phyloP scores from a whole-genome alignment of 1,284 basidiomycete genomes.

The Cerioporus squamosus region DNA sequence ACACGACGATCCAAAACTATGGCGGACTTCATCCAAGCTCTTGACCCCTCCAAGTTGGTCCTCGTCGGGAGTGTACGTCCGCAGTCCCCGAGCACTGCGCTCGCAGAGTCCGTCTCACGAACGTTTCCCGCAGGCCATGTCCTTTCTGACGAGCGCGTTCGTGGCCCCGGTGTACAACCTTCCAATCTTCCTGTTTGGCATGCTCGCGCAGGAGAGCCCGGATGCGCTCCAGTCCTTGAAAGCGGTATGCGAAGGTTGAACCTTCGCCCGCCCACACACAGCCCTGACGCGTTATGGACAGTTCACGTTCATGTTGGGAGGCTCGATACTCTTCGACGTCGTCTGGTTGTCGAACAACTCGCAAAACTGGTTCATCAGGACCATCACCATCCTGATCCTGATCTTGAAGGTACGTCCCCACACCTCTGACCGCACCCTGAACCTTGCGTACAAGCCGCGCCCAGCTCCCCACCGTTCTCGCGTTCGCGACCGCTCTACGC shows the following conservation, averaged over 20 bases:
- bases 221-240: constrained; percentile 69
- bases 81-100: background rate
- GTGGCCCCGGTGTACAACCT: constrained; percentile 69
- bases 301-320: constrained; percentile 68
- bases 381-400: constrained; percentile 62
- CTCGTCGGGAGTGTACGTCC: constrained; percentile 61
- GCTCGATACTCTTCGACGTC: constrained; percentile 68
- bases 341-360: constrained; percentile 66
- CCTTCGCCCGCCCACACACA: background rate
- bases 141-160: constrained; percentile 65
- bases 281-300: constrained; percentile 30
- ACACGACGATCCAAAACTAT: constrained; percentile 37
- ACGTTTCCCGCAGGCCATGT: constrained; percentile 46
- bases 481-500: constrained; percentile 58
- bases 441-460: background rate
- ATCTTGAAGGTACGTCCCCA: constrained; percentile 61
- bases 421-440: background rate
- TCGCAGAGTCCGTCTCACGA: background rate
- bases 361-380: constrained; percentile 58
- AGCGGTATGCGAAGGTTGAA: constrained; percentile 48
- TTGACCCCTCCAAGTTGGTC: constrained; percentile 73
- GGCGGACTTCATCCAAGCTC: constrained; percentile 69
- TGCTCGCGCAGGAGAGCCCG: constrained; percentile 67
- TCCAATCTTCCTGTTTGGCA: constrained; percentile 76
- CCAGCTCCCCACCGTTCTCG: constrained; percentile 60